phyloP scores from a whole-genome alignment of 106 monocot species.

The Gastrodia elata region DNA sequence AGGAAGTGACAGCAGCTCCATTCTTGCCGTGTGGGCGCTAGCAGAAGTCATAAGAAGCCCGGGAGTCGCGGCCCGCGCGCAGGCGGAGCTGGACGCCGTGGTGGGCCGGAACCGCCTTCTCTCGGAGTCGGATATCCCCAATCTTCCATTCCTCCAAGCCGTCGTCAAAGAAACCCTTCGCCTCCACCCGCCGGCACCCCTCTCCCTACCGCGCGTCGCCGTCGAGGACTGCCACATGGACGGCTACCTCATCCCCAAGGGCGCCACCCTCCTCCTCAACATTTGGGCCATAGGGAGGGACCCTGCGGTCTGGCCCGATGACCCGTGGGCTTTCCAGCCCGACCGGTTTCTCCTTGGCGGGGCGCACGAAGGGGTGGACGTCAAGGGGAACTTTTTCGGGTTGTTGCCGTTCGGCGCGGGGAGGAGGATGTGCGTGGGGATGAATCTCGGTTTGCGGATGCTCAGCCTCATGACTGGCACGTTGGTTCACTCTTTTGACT shows the following conservation, averaged over 20 bases:
- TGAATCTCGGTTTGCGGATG: constrained; percentile 39
- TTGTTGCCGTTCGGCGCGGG: constrained; percentile 41
- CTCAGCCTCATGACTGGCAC: constrained; percentile 28
- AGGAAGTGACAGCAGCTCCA: constrained; percentile 39
- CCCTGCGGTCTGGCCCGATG: constrained; percentile 23
- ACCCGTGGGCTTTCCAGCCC: constrained; percentile 27
- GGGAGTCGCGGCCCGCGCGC: constrained; percentile 21
- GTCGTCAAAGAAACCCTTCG: constrained; percentile 42
- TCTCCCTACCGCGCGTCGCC: constrained; percentile 33
- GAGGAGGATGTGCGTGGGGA: constrained; percentile 36
- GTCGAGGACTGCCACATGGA: constrained; percentile 24
- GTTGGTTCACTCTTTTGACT: constrained; percentile 36
- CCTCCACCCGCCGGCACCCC: constrained; percentile 39
- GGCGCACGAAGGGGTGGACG: constrained; percentile 9
- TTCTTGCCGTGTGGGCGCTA: constrained; percentile 29
- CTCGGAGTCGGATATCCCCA: constrained; percentile 26
- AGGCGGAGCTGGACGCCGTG: constrained; percentile 29
- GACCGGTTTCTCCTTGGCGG: constrained; percentile 33
- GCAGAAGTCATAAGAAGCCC: constrained; percentile 32
- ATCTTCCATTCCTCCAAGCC: constrained; percentile 25
- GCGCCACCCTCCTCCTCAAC: constrained; percentile 30
- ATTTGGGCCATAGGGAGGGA: constrained; percentile 42
- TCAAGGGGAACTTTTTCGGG: constrained; percentile 30
- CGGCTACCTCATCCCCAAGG: constrained; percentile 28
- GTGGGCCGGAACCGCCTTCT: constrained; percentile 35